phyloP scores from a whole-genome alignment of 2,329 filamentous ascomycete species.

The Aspergillus amoenus region DNA sequence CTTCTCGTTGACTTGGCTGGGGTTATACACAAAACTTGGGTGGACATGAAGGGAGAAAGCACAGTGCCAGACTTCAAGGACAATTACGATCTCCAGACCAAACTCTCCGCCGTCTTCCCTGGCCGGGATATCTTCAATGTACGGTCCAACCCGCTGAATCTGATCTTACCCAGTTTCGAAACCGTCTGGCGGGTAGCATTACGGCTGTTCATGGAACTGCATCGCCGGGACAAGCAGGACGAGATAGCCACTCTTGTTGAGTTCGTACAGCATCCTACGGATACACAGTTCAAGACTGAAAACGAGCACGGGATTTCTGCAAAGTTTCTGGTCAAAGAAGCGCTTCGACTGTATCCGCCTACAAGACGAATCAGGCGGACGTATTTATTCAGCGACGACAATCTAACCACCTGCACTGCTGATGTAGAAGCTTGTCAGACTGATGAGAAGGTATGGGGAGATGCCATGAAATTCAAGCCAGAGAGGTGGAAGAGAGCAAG shows the following conservation, averaged over 20 bases:
- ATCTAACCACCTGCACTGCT: neutral
- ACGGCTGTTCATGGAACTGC: neutral
- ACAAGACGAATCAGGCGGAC: neutral
- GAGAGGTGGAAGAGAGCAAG: neutral
- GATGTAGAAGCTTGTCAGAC: neutral
- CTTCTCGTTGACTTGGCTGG: neutral
- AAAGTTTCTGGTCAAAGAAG: neutral
- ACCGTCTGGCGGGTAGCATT: neutral
- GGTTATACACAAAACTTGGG: neutral
- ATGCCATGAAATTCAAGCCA: neutral
- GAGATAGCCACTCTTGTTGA: neutral
- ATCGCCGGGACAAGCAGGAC: neutral
- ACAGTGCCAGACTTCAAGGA: neutral
- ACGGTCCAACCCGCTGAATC: neutral
- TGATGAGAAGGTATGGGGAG: neutral
- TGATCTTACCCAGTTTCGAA: neutral
- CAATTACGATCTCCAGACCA: neutral
- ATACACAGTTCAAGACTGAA: neutral
- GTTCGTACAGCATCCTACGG: neutral
- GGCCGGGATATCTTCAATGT: neutral
- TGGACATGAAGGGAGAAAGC: neutral
- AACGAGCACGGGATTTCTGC: neutral
- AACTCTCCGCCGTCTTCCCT: neutral
- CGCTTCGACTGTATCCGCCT: neutral
- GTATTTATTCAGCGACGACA: neutral